A percentile compares a stretch with the other conserved stretches of the same genome.
phyloP scores from a whole-genome alignment of 2,329 filamentous ascomycete genomes.

The Sclerotinia borealis region DNA sequence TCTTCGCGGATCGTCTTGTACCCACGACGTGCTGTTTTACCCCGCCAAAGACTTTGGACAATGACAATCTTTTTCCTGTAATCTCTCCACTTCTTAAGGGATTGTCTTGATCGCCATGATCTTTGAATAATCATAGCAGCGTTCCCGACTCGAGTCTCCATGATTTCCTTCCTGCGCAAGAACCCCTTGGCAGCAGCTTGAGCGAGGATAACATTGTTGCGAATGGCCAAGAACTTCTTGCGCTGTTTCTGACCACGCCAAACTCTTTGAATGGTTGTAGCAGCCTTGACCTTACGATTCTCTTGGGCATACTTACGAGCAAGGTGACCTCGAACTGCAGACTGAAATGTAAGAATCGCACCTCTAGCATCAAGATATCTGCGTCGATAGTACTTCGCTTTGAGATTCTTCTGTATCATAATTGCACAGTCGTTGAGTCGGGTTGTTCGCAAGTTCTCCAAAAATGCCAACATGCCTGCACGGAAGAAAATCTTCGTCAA shows the following conservation, averaged over 20 bases:
- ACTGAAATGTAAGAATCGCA: conserved; percentile 74
- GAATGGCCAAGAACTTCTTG: conserved; percentile 70
- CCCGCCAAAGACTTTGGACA: conserved; percentile 90
- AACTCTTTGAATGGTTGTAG: conserved; percentile 88
- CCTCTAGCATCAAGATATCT: conserved; percentile 83
- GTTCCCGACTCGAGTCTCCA: conserved; percentile 90
- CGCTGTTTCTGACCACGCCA: conserved; percentile 92
- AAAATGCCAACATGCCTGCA: conserved; percentile 95
- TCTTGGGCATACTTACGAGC: conserved; percentile 75
- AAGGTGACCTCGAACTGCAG: conserved; percentile 68
- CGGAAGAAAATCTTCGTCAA: conserved; percentile 99
- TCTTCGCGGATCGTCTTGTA: conserved; percentile 94
- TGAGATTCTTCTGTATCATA: conserved; percentile 98
- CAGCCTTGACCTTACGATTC: conserved; percentile 75
- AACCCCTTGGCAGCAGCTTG: conserved; percentile 90
- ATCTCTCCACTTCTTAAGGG: conserved; percentile 75
- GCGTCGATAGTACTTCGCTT: conserved; percentile 89
- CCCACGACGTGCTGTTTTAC: conserved; percentile 68
- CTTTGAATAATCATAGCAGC: conserved; percentile 87
- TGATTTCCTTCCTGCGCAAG: conserved; percentile 81
- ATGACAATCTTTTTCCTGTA: conserved; percentile 86
- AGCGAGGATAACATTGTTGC: conserved; percentile 78
- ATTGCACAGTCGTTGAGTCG: conserved; percentile 90
- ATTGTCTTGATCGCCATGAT: conserved; percentile 75
- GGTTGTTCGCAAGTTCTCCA: conserved; percentile 87